Conservation (phyloP, 805 yeast species). For the Isabelozyma pseudorhagii region DNA sequence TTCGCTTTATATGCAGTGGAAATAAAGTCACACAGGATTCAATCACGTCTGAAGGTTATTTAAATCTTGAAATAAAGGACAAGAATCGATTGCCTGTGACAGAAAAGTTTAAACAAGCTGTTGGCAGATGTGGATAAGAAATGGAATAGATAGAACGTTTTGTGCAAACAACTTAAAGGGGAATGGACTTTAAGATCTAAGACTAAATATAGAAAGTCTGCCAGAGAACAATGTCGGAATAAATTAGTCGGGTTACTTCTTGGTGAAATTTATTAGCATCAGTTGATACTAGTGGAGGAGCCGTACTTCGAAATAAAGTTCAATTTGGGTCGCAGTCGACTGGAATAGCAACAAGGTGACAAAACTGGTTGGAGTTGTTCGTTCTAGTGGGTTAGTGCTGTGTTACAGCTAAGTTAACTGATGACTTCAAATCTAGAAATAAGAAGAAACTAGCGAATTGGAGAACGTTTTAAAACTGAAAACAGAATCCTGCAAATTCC, state of each 20-base stretch:
- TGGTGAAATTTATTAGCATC: neutral
- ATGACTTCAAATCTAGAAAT: neutral
- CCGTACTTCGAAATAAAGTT: neutral
- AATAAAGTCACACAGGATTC: neutral
- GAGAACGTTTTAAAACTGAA: too few relatives aligned
- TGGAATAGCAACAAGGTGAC: neutral
- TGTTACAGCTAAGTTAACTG: too few relatives aligned
- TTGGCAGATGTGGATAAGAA: neutral
- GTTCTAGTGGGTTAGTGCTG: too few relatives aligned
- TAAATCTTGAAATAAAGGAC: neutral
- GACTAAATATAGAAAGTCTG: neutral
- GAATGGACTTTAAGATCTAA: neutral
- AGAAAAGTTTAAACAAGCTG: neutral
- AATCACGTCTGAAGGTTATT: neutral
- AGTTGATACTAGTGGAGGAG: neutral
- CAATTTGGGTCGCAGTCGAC: neutral
- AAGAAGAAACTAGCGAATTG: neutral
- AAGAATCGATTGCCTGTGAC: neutral
- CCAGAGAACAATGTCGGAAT: neutral
- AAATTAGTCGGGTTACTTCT: neutral
- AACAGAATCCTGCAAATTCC: neutral
- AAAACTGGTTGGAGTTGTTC: too few relatives aligned
- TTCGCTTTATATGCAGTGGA: neutral
- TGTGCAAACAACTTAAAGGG: neutral
- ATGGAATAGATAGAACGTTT: neutral